Percentiles rank a stretch among this genome's conserved stretches.
These are phyloP conservation scores for Sphenostylis stenocarpa DNA, from an alignment of 306 rosid species.

Conservation along the genomic window DNA sequence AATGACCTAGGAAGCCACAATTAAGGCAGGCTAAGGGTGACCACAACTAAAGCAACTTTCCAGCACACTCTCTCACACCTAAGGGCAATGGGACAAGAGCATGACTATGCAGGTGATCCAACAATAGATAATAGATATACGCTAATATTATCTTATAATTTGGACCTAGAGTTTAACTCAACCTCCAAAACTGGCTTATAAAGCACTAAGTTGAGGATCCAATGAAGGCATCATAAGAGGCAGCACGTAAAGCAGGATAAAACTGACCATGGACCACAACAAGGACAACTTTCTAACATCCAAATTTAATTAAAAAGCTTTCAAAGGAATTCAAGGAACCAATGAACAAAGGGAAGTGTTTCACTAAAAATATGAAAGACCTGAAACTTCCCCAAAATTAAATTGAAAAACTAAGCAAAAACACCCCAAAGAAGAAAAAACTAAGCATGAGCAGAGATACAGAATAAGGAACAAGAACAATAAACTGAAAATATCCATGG, in stretches of 20 bases:
- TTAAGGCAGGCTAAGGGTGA: neutral
- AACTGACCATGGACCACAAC: neutral
- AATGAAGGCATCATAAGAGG: neutral
- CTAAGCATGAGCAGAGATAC: neutral
- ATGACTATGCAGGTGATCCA: neutral
- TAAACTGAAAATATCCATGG: slow-evolving; percentile 20
- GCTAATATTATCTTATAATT: neutral
- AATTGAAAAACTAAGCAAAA: neutral
- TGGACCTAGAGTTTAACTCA: neutral
- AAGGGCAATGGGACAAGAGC: neutral
- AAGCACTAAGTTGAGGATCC: neutral
- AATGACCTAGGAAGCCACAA: neutral
- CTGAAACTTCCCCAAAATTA: neutral
- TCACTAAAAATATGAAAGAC: neutral
- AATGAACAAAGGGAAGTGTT: neutral
- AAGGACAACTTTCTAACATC: neutral
- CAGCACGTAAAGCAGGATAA: neutral
- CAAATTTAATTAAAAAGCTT: neutral
- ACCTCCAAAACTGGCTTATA: neutral
- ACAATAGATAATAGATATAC: too few relatives aligned
- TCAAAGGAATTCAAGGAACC: neutral
- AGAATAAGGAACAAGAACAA: neutral
- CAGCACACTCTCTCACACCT: neutral
- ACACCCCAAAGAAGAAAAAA: neutral
- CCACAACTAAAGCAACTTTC: neutral